Conservation (phyloP, 106 monocot genomes). For the Allium cepa region DNA sequence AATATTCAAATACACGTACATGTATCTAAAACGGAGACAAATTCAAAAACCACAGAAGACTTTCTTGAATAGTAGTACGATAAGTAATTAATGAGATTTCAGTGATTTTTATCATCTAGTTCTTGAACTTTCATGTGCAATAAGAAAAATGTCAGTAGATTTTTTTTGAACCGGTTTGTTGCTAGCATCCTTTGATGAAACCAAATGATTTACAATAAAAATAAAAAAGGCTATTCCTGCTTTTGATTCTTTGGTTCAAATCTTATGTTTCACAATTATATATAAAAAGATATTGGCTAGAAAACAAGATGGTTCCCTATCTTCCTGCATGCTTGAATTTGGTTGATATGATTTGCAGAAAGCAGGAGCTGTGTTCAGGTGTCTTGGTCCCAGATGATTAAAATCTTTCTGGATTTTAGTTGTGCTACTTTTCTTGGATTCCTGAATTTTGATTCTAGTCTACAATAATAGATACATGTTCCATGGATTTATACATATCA, state of each 20-base stretch:
- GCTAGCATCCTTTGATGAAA: constrained; percentile 6
- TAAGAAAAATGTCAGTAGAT: constrained; percentile 5
- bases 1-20: not conserved
- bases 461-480: no score
- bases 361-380: no score
- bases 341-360: no score
- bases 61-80: not conserved
- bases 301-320: constrained; percentile 8
- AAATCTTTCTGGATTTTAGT: not conserved
- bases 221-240: not conserved
- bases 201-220: not conserved
- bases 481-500: no score
- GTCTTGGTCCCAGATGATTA: not conserved
- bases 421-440: not conserved
- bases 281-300: constrained; percentile 1
- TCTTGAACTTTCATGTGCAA: constrained; percentile 13
- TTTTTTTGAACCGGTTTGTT: constrained; percentile 31
- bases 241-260: not conserved
- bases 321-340: constrained; percentile 1
- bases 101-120: constrained; percentile 12
- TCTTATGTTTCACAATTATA: not conserved
- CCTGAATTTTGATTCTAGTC: no score
- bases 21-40: not conserved
- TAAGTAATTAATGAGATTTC: not conserved
- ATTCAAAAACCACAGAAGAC: not conserved